These are phyloP conservation scores for Solanum verrucosum DNA, from an alignment of 257 asterid genomes.

Conservation along the genomic window DNA sequence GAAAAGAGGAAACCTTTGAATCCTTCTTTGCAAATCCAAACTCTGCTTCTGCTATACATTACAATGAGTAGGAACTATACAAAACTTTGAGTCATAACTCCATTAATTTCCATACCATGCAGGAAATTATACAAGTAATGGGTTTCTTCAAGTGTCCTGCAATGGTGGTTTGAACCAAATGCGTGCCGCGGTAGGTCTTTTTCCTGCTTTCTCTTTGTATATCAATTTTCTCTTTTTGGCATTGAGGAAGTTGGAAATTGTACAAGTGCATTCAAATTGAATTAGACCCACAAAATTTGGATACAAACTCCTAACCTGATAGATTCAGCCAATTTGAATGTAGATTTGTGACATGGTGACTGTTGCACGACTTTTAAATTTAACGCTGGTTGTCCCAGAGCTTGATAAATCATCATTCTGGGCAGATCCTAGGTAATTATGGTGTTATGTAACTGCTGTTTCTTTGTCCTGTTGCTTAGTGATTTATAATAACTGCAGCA, in stretches of 20 bases:
- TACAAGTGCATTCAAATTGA: background rate
- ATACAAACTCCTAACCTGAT: background rate
- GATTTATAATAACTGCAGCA: background rate
- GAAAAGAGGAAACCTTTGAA: background rate
- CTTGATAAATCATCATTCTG: constrained; percentile 96
- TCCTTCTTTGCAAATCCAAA: background rate
- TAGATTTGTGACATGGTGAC: constrained; percentile 98
- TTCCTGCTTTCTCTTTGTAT: background rate
- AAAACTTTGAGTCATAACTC: background rate
- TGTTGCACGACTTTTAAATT: constrained; percentile 79
- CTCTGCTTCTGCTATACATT: background rate
- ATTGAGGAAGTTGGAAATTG: background rate
- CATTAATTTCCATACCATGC: background rate
- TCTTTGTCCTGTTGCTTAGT: background rate
- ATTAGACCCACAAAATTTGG: background rate
- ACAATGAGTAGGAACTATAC: background rate
- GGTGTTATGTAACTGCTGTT: background rate
- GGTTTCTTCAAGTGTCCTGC: constrained; percentile 80
- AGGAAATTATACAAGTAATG: constrained; percentile 83
- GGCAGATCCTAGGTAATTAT: constrained; percentile 90
- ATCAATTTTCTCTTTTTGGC: background rate
- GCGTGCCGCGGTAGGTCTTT: constrained; percentile 83
- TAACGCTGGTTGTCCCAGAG: constrained; percentile 85
- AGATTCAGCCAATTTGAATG: constrained; percentile 9
- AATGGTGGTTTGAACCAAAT: constrained; percentile 96